These are phyloP conservation scores for Hawksworthiomyces lignivorus DNA, from an alignment of 2,329 filamentous ascomycete genomes.

Conservation along the genomic window DNA sequence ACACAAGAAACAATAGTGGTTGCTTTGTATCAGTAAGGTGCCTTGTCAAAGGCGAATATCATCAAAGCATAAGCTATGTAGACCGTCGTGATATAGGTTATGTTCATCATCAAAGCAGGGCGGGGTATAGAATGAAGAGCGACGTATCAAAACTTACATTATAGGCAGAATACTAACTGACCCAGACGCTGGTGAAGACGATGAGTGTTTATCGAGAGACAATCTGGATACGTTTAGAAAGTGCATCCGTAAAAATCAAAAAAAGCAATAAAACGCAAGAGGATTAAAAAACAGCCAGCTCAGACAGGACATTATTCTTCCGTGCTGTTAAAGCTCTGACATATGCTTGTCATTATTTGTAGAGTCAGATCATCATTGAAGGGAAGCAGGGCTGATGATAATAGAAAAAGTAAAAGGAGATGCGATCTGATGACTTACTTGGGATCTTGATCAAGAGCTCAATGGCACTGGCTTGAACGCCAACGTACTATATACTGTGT, in stretches of 20 bases:
- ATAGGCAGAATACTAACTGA: too few relatives aligned
- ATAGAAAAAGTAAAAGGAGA: not conserved
- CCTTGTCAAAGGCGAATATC: constrained; percentile 72
- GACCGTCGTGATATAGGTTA: constrained; percentile 67
- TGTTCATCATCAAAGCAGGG: constrained; percentile 56
- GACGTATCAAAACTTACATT: constrained; percentile 1
- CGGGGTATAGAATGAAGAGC: constrained; percentile 22
- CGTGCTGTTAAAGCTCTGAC: constrained; percentile 65
- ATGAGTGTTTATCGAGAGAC: too few relatives aligned
- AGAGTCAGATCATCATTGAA: constrained; percentile 74
- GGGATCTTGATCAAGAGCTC: too few relatives aligned
- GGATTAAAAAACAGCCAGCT: constrained; percentile 16
- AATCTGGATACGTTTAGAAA: too few relatives aligned
- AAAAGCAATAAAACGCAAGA: constrained; percentile 20
- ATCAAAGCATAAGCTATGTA: constrained; percentile 75
- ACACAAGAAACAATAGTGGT: too few relatives aligned
- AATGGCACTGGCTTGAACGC: too few relatives aligned
- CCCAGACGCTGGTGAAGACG: too few relatives aligned
- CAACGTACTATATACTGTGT: not conserved
- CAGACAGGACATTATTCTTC: constrained; percentile 43
- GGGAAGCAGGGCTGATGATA: constrained; percentile 17
- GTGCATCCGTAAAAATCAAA: too few relatives aligned
- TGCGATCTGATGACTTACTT: not conserved
- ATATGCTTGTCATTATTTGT: constrained; percentile 95
- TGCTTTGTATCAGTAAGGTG: constrained; percentile 25